Evolutionary conservation across 805 yeast species (phyloP).

Genomic region (Jamesozyma jinghongensis): DNA sequence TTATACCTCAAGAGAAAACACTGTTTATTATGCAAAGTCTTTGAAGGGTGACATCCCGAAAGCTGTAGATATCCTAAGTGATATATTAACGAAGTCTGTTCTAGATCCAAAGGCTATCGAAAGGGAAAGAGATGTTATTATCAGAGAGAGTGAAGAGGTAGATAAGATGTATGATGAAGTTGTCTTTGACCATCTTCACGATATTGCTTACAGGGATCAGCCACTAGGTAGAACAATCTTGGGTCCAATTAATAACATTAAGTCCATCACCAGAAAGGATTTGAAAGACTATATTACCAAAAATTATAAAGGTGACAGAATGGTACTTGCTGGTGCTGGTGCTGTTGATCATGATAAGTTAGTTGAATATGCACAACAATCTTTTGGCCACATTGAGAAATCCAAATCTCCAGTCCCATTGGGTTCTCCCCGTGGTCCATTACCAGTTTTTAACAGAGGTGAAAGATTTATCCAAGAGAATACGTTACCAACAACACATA

Average conservation of each 20-base stretch:
- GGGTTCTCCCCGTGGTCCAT: slow-evolving; percentile 53
- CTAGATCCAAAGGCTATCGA: slow-evolving; percentile 80
- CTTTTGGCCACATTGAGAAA: slow-evolving; percentile 58
- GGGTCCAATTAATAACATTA: slow-evolving; percentile 87
- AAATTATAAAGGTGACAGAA: slow-evolving; percentile 91
- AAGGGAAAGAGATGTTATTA: slow-evolving; percentile 91
- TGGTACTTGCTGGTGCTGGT: slow-evolving; percentile 98
- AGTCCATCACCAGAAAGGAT: slow-evolving; percentile 67
- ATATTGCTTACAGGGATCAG: slow-evolving; percentile 81
- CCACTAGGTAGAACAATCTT: slow-evolving; percentile 93
- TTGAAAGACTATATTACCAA: slow-evolving; percentile 68
- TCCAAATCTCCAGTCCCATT: slow-evolving; percentile 52
- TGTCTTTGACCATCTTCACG: slow-evolving; percentile 92
- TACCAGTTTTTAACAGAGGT: slow-evolving; percentile 77
- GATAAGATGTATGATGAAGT: slow-evolving; percentile 98
- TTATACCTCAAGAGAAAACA: slow-evolving; percentile 95
- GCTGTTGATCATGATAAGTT: slow-evolving; percentile 82
- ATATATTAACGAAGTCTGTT: slow-evolving; percentile 77
- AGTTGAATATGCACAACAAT: slow-evolving; percentile 63
- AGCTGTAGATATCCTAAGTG: slow-evolving; percentile 81
- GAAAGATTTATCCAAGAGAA: slow-evolving; percentile 79
- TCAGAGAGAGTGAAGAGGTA: slow-evolving; percentile 95
- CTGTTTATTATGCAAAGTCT: slow-evolving; percentile 92
- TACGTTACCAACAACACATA: slow-evolving; percentile 78
- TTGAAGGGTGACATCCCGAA: slow-evolving; percentile 70